Percentiles rank a stretch among this genome's conserved stretches.
These are phyloP conservation scores for Phaffomyces opuntiae DNA, from an alignment of 805 yeast species.

Conservation along the genomic window DNA sequence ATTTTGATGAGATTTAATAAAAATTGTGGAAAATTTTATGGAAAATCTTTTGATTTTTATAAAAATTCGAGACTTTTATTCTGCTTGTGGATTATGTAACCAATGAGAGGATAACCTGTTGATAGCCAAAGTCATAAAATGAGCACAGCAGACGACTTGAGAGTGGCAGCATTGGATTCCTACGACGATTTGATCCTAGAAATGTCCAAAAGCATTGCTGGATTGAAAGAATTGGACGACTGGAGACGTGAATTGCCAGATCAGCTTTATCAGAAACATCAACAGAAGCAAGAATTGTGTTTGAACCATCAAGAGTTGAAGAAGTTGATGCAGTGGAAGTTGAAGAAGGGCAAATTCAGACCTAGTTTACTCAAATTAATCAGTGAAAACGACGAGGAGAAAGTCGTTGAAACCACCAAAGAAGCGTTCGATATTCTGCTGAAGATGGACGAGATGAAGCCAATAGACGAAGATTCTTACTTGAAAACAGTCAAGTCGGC, in stretches of 20 bases:
- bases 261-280: conserved; percentile 4
- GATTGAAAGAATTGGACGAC: conserved; percentile 12
- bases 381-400: conserved; percentile 12
- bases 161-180: not conserved
- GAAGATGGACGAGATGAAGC: not conserved
- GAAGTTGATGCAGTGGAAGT: conserved; percentile 22
- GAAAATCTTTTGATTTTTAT: too few species aligned
- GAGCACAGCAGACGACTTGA: too few species aligned
- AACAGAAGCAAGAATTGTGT: not conserved
- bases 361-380: conserved; percentile 19
- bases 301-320: conserved; percentile 16
- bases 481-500: conserved; percentile 7
- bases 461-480: conserved; percentile 7
- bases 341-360: conserved; percentile 23
- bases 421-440: conserved; percentile 11
- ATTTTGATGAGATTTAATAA: too few species aligned
- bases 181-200: not conserved
- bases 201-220: not conserved
- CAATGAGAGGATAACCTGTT: too few species aligned
- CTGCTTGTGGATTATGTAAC: too few species aligned
- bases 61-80: too few species aligned
- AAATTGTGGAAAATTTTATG: too few species aligned
- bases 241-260: conserved; percentile 15
- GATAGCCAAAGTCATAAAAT: too few species aligned
- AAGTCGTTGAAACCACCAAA: conserved; percentile 7